These are phyloP conservation scores for Rutstroemia sydowiana DNA, from an alignment of 2,329 filamentous ascomycete genomes.

Conservation along the genomic window DNA sequence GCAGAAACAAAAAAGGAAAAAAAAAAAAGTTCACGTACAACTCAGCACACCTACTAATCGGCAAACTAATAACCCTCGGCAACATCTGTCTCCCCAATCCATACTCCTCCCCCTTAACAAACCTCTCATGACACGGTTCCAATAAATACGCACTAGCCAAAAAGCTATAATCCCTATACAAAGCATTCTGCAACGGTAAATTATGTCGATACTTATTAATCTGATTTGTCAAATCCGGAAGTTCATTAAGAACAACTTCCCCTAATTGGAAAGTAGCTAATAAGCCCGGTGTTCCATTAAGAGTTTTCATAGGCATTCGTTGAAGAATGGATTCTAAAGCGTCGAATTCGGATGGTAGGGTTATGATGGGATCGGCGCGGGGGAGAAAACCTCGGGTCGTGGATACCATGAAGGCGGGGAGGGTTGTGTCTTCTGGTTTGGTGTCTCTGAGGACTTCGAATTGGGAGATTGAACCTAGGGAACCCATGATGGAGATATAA, in stretches of 20 bases:
- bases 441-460: constrained; percentile 60
- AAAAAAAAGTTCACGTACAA: too few species aligned
- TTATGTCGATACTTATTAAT: constrained; percentile 69
- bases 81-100: constrained; percentile 68
- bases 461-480: constrained; percentile 19
- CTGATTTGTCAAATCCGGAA: constrained; percentile 68
- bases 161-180: constrained; percentile 91
- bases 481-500: constrained; percentile 25
- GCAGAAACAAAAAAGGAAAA: too few species aligned
- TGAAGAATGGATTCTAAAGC: constrained; percentile 64
- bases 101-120: constrained; percentile 64
- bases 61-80: constrained; percentile 67
- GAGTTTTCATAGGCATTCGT: constrained; percentile 71
- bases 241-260: constrained; percentile 60
- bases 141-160: constrained; percentile 82
- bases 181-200: constrained; percentile 71
- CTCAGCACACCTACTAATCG: constrained; percentile 76
- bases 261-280: constrained; percentile 70
- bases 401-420: constrained; percentile 74
- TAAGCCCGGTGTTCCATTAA: constrained; percentile 67
- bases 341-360: constrained; percentile 67
- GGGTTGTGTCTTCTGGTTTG: constrained; percentile 51
- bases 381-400: constrained; percentile 69
- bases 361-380: constrained; percentile 51
- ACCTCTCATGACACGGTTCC: constrained; percentile 79